Evolutionary conservation across 2,329 filamentous ascomycete species (phyloP), one percentile per base, ranked within the genome.

Genomic region (Pseudocercospora vitis): DNA sequence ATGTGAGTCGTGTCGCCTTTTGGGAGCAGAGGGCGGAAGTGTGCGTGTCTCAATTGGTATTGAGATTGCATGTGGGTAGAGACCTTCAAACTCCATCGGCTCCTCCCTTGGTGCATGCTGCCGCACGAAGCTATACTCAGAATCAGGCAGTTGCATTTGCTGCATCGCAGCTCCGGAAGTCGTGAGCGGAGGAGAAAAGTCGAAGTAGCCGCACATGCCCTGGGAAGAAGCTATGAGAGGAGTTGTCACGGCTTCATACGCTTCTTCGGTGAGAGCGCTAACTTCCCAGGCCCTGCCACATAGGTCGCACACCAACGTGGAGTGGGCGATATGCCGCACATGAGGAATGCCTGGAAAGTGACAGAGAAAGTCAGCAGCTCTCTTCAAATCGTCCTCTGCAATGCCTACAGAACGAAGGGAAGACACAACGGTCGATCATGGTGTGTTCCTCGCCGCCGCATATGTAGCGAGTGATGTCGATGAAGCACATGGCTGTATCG

Each of bases 291-390:
- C 50, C 19, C 37, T 44, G 28, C 46, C 50, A 19, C 57, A 59
- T 6, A 51, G 47, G 26, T 59, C 57, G 53, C 57, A 59, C 7
- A 56, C 53, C 9, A 44, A 46, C 6, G 51, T 57, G 11, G 57
- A 56, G 32, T 47, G 46, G 8, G 48, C 33, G 6, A 42, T 31
- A 12, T 37, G 50, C 14, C 50, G 51, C 24, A 55, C 16, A 14
- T 57, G 48, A 12, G 54, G 50, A 23, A 52, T 35, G 24, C 51
- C 56, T 16, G 26, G 19, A n/a, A 19, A 33, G 23, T 47, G n/a
- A n/a, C n/a, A n/a, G n/a, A n/a, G n/a, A n/a, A n/a, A n/a, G n/a
- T n/a, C n/a, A n/a, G n/a, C n/a, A n/a, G n/a, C n/a, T n/a, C n/a
- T n/a, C n/a, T n/a, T n/a, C n/a, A n/a, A n/a, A n/a, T n/a, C n/a